Evolutionary conservation across 164 flowering plant species (phyloP).

Genomic region (Kingdonia uniflora): DNA sequence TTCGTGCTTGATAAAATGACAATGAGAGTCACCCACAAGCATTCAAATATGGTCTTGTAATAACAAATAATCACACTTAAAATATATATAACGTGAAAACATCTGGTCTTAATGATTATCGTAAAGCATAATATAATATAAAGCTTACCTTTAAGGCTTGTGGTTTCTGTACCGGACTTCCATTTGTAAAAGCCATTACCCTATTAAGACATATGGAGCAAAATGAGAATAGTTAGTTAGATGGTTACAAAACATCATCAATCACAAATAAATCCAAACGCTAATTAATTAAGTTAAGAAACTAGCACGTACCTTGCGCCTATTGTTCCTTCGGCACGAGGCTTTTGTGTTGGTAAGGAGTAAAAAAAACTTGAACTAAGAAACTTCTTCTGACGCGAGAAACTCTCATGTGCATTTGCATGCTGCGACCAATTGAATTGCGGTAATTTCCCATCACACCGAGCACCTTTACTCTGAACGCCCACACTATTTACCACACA

Average conservation of each 20-base stretch:
- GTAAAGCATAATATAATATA: too few relatives aligned
- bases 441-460: slow-evolving; percentile 18
- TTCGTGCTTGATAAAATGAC: not conserved
- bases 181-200: slow-evolving; percentile 32
- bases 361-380: slow-evolving; percentile 59
- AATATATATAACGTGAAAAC: too few relatives aligned
- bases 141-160: slow-evolving; percentile 53
- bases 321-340: slow-evolving; percentile 21
- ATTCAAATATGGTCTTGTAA: too few relatives aligned
- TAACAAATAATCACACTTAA: too few relatives aligned
- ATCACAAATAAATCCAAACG: not conserved
- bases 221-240: not conserved
- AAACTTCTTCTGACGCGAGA: slow-evolving; percentile 35
- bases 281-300: not conserved
- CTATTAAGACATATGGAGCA: slow-evolving; percentile 21
- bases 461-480: not conserved
- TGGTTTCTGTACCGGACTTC: slow-evolving; percentile 20
- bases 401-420: slow-evolving; percentile 39
- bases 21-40: not conserved
- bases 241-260: too few relatives aligned
- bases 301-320: slow-evolving; percentile 24
- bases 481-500: too few relatives aligned
- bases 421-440: slow-evolving; percentile 63
- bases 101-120: not conserved
- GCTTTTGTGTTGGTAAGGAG: slow-evolving; percentile 53